These are phyloP conservation scores for Amaranthus hypochondriacus DNA, from an alignment of 148 eudicot species.

Conservation along the genomic window DNA sequence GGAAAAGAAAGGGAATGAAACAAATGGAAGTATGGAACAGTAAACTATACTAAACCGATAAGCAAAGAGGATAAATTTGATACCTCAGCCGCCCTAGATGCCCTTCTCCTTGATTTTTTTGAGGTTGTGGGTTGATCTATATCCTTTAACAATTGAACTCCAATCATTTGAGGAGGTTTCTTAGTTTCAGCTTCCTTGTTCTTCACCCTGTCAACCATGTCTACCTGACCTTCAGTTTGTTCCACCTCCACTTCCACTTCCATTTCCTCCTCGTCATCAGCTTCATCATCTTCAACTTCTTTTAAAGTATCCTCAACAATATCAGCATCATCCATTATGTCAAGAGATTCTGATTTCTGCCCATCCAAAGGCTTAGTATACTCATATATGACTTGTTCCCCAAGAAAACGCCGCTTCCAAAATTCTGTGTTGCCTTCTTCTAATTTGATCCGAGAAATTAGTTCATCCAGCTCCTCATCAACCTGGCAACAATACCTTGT, in stretches of 20 bases:
- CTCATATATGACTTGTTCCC: conserved; percentile 56
- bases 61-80: conserved; percentile 10
- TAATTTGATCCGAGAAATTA: conserved; percentile 81
- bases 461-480: conserved; percentile 86
- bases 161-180: conserved; percentile 92
- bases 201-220: conserved; percentile 52
- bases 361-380: conserved; percentile 40
- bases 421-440: conserved; percentile 95
- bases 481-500: conserved; percentile 37
- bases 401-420: conserved; percentile 95
- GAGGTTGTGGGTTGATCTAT: conserved; percentile 49
- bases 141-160: conserved; percentile 80
- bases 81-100: conserved; percentile 53
- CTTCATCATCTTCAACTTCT: conserved; percentile 80
- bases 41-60: not conserved
- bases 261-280: conserved; percentile 70
- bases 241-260: conserved; percentile 50
- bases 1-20: not conserved
- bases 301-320: conserved; percentile 51
- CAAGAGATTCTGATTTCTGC: conserved; percentile 35
- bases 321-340: conserved; percentile 54
- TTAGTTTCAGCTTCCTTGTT: conserved; percentile 75
- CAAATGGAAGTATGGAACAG: not conserved
- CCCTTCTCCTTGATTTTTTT: conserved; percentile 56
- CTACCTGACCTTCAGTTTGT: conserved; percentile 64